Conservation (phyloP, 345 rosid species). For the Eucalyptus marginata region DNA sequence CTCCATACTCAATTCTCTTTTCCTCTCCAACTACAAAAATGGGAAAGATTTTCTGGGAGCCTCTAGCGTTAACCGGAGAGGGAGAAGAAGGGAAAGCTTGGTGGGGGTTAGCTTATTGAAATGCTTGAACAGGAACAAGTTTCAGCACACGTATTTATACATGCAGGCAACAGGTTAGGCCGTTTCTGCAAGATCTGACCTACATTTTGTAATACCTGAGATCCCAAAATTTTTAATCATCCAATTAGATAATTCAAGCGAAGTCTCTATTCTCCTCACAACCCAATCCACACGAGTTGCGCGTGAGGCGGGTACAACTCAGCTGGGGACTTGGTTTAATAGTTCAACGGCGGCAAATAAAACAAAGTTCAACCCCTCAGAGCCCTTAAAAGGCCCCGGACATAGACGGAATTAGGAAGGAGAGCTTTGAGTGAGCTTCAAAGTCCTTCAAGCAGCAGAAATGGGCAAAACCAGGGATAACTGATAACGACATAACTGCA, state of each 20-base stretch:
- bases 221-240: background rate
- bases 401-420: background rate
- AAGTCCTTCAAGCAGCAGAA: background rate
- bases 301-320: background rate
- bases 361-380: background rate
- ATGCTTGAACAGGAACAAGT: constrained; percentile 3
- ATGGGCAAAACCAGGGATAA: background rate
- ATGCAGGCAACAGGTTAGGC: background rate
- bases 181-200: background rate
- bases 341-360: background rate
- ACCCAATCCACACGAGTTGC: background rate
- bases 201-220: background rate
- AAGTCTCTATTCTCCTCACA: background rate
- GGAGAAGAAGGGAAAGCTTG: background rate
- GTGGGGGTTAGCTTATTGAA: background rate
- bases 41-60: background rate
- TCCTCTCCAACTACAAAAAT: background rate
- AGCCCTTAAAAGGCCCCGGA: background rate
- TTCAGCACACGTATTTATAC: constrained; percentile 8
- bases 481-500: background rate
- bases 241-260: background rate
- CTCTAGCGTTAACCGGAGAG: background rate
- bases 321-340: background rate
- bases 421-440: background rate
- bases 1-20: background rate